Evolutionary conservation across 192 early-diverging fungal species (phyloP).

Genomic region (Coemansia sp.): DNA sequence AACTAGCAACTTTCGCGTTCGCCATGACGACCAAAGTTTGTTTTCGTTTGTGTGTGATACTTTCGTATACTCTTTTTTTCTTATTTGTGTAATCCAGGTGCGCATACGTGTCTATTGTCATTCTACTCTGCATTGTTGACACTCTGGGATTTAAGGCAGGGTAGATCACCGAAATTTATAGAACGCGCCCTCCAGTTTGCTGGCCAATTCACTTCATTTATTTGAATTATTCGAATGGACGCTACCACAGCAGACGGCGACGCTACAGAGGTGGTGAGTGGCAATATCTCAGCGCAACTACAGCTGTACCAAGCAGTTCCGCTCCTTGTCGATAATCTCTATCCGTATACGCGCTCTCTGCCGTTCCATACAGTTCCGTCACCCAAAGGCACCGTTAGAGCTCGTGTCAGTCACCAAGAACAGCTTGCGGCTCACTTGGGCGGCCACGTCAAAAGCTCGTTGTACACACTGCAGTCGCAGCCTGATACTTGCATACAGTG

Average conservation of each 20-base stretch:
- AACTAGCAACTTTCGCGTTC: not conserved
- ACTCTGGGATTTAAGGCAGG: not conserved
- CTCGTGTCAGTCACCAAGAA: slow-evolving; percentile 12
- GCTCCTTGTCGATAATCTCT: slow-evolving; percentile 47
- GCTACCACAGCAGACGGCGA: not conserved
- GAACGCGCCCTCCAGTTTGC: not conserved
- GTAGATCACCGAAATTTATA: not conserved
- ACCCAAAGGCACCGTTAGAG: not conserved
- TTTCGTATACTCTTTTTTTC: not conserved
- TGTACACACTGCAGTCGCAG: slow-evolving; percentile 42
- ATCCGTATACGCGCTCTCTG: slow-evolving; percentile 25
- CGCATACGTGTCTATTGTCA: not conserved
- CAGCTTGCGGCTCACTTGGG: slow-evolving; percentile 38
- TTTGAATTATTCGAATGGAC: slow-evolving; percentile 1
- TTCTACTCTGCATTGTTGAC: not conserved
- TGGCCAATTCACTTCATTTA: not conserved
- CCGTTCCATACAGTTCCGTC: slow-evolving; percentile 42
- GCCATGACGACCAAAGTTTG: not conserved
- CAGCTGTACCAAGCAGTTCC: slow-evolving; percentile 39
- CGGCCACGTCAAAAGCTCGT: slow-evolving; percentile 15
- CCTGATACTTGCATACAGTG: slow-evolving; percentile 50
- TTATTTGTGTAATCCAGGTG: not conserved
- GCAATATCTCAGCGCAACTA: slow-evolving; percentile 20
- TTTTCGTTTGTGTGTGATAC: slow-evolving; percentile 1
- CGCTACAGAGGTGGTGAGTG: not conserved